Evolutionary conservation across 306 rosid species (phyloP).

Genomic region (Lathyrus aphaca): DNA sequence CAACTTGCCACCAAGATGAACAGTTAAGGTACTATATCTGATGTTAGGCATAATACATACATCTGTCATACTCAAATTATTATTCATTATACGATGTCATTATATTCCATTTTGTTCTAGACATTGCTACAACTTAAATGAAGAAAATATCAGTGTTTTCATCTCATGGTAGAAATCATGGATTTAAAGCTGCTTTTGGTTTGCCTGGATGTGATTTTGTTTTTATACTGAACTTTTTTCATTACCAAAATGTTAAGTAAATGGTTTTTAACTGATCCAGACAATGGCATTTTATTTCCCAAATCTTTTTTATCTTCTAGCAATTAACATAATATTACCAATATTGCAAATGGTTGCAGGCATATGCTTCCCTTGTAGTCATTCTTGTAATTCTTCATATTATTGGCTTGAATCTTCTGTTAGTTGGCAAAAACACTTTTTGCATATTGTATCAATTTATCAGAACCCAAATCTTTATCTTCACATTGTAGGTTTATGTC

Average conservation of each 20-base stretch:
- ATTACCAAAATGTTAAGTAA: background rate
- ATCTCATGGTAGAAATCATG: conserved; percentile 5
- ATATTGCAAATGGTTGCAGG: conserved; percentile 1
- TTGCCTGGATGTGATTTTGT: background rate
- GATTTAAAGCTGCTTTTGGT: conserved; percentile 1
- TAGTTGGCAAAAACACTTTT: conserved; percentile 23
- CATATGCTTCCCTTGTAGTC: background rate
- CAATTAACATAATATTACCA: background rate
- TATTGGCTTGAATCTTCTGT: conserved; percentile 10
- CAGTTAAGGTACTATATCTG: conserved; percentile 9
- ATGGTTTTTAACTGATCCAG: conserved; percentile 8
- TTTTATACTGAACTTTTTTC: background rate
- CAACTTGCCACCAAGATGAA: conserved; percentile 9
- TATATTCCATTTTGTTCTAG: background rate
- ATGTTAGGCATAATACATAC: conserved; percentile 2
- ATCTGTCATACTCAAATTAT: background rate
- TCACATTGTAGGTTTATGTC: conserved; percentile 69
- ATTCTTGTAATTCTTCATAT: conserved; percentile 18
- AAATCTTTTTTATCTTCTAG: conserved; percentile 1
- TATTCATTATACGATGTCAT: background rate
- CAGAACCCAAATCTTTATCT: conserved; percentile 35
- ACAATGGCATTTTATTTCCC: conserved; percentile 2
- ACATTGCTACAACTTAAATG: background rate
- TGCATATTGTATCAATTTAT: conserved; percentile 22
- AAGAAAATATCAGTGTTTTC: conserved; percentile 20